These are phyloP conservation scores for Jasminum sambac DNA, from an alignment of 257 asterid species.

Conservation along the genomic window DNA sequence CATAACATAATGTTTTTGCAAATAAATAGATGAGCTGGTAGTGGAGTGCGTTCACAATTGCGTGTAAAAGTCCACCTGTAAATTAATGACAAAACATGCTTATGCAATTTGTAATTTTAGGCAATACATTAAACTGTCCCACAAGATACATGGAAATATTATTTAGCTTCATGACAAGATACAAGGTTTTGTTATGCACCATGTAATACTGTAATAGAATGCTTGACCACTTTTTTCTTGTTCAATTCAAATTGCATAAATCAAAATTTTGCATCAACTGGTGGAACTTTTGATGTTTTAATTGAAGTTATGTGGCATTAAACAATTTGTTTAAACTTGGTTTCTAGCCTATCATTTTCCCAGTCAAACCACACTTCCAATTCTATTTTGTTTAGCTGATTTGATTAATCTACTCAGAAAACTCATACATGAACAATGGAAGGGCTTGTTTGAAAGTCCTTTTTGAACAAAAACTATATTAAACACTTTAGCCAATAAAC, in stretches of 20 bases:
- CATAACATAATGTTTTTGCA: neutral
- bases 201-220: neutral
- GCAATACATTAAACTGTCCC: neutral
- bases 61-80: neutral
- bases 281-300: neutral
- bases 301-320: constrained; percentile 2
- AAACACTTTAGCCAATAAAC: too few relatives aligned
- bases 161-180: neutral
- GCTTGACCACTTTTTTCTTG: neutral
- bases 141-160: neutral
- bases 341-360: constrained; percentile 1
- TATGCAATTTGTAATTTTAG: neutral
- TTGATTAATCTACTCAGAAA: neutral
- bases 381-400: constrained; percentile 17
- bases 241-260: neutral
- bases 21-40: neutral
- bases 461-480: too few relatives aligned
- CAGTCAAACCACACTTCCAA: neutral
- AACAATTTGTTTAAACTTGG: neutral
- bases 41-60: neutral
- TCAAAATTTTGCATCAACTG: neutral
- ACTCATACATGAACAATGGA: too few relatives aligned
- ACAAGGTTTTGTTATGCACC: neutral
- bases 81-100: neutral
- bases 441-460: too few relatives aligned